phyloP scores from a whole-genome alignment of 192 early-diverging fungal genomes.

The Mortierella hygrophila region DNA sequence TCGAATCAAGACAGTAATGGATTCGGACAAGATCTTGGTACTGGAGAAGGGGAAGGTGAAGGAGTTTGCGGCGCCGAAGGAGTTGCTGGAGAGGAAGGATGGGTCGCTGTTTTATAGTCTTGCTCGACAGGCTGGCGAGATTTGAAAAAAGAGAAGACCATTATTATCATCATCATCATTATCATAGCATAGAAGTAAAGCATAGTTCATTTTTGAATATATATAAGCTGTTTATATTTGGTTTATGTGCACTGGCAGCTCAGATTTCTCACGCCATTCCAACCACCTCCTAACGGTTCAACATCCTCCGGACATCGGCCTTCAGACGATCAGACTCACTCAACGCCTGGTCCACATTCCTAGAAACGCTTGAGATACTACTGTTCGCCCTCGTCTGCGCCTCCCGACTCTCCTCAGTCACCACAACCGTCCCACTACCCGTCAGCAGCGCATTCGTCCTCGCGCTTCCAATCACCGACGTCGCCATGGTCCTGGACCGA shows the following conservation, averaged over 20 bases:
- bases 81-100: conserved; percentile 31
- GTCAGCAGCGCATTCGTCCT: conserved; percentile 33
- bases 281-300: conserved; percentile 30
- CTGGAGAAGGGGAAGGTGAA: conserved; percentile 59
- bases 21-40: conserved; percentile 87
- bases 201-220: neutral
- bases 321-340: conserved; percentile 50
- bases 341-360: conserved; percentile 47
- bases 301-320: conserved; percentile 37
- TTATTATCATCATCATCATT: neutral
- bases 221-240: neutral
- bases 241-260: neutral
- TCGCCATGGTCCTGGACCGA: conserved; percentile 40
- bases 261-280: neutral
- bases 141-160: conserved; percentile 10
- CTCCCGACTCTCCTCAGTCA: conserved; percentile 33
- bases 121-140: conserved; percentile 46
- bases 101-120: conserved; percentile 45
- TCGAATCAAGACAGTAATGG: conserved; percentile 86
- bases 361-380: conserved; percentile 33
- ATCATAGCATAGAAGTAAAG: no score
- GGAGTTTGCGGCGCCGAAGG: conserved; percentile 66
- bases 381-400: conserved; percentile 37
- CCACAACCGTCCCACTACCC: neutral
- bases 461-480: conserved; percentile 45